phyloP scores from a whole-genome alignment of 306 rosid genomes.

The Purshia tridentata region DNA sequence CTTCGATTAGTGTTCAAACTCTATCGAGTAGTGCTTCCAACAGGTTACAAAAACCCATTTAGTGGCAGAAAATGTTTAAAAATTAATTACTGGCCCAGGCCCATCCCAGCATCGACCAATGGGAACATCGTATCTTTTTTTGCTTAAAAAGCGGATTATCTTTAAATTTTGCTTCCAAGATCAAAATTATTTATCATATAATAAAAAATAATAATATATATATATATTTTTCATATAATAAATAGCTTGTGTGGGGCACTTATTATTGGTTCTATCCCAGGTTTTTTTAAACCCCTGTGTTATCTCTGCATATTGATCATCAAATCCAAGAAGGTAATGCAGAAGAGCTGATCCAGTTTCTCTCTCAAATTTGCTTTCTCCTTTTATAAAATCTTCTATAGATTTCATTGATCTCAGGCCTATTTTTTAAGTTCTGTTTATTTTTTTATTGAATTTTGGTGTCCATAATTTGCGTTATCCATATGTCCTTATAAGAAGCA shows the following conservation, averaged over 20 bases:
- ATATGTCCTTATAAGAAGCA: slow-evolving; percentile 29
- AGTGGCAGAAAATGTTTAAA: background rate
- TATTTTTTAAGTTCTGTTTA: slow-evolving; percentile 4
- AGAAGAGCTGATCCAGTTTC: slow-evolving; percentile 3
- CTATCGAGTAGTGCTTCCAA: too few relatives aligned
- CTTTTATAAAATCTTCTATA: background rate
- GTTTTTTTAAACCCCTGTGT: background rate
- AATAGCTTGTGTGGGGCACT: slow-evolving; percentile 3
- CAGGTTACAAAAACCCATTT: background rate
- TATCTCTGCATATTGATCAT: slow-evolving; percentile 31
- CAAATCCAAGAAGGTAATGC: slow-evolving; percentile 23
- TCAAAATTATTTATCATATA: background rate
- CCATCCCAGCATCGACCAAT: slow-evolving; percentile 13
- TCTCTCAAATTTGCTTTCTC: background rate
- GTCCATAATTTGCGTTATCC: slow-evolving; percentile 53
- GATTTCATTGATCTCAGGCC: background rate
- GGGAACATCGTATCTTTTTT: background rate
- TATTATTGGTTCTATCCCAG: background rate
- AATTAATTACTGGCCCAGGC: background rate
- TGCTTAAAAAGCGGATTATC: background rate
- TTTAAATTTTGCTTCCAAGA: background rate
- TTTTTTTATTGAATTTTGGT: slow-evolving; percentile 33
- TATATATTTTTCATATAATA: background rate
- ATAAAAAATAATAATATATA: background rate
- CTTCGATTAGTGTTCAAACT: too few relatives aligned